A percentile compares a stretch with the other conserved stretches of the same genome.
phyloP scores from a whole-genome alignment of 805 yeast species.

The Wickerhamomyces canadensis region DNA sequence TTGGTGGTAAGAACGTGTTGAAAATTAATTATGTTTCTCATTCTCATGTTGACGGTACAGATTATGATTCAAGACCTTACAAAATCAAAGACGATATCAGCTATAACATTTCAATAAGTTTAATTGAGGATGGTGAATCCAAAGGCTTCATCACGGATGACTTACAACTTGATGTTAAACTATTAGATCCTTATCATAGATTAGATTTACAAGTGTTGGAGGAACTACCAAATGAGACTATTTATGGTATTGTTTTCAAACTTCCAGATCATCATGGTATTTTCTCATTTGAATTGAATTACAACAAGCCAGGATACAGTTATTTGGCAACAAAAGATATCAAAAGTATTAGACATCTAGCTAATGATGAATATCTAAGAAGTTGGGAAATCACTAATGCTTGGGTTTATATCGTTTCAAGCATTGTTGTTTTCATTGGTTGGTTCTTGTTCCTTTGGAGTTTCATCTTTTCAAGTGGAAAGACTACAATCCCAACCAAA shows the following conservation, averaged over 20 bases:
- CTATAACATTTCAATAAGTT: conserved; percentile 34
- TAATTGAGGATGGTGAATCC: neutral
- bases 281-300: conserved; percentile 78
- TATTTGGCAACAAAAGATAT: conserved; percentile 60
- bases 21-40: conserved; percentile 51
- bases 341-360: conserved; percentile 86
- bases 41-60: conserved; percentile 37
- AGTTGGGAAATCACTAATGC: conserved; percentile 91
- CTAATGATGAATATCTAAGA: conserved; percentile 91
- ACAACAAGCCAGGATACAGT: conserved; percentile 69
- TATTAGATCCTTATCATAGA: conserved; percentile 95
- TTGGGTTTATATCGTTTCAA: conserved; percentile 81
- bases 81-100: conserved; percentile 68
- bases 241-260: conserved; percentile 51
- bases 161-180: conserved; percentile 75
- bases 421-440: conserved; percentile 59
- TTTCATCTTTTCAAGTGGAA: conserved; percentile 33
- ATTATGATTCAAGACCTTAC: conserved; percentile 46
- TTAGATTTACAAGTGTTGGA: conserved; percentile 47
- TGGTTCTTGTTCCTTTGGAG: conserved; percentile 76
- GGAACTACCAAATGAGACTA: conserved; percentile 28
- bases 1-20: conserved; percentile 62
- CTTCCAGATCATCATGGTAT: conserved; percentile 97
- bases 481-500: conserved; percentile 5
- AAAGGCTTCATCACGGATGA: conserved; percentile 37